Base-by-base conservation (phyloP, 2,329 filamentous ascomycete species). In the Penicillium sp. region DNA sequence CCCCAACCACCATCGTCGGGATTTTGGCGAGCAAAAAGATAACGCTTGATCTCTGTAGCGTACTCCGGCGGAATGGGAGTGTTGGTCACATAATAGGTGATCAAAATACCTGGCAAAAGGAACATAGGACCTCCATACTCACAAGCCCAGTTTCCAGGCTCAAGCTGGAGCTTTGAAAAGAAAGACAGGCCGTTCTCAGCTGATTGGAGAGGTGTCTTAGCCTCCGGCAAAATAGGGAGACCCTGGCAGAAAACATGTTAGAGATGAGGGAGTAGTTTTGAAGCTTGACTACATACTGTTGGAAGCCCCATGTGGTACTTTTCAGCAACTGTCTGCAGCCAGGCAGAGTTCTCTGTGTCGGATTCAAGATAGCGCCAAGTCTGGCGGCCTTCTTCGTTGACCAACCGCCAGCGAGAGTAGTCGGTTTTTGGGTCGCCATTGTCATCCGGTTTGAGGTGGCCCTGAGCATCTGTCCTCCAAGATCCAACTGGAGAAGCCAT, bases 121-220 rank as follows among this genome's bases (percentile, higher is more conserved):
- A 99, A 99, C 90, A 97, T 93, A 4, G 94, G 94, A 0, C 94
- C 94, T 52, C 94, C 94, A 77, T 99, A 99, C 73, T 99, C 94
- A 77, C 93, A 97, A 5, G 82, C 94, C 94, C 94, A 99, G 69
- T 97, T 90, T 5, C 94, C 94, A 1, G 90, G 88, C 14, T 88
- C 86, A 1, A 97, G 81, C 72, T 99, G 94, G 23, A 97, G 83
- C 60, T 93, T 84, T 54, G 92, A 89, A 77, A 95, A 96, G 79
- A 96, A 97, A 3, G 84, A 79, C 51, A 97, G 81, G 35, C 89
- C 92, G 76, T 99, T 99, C 56, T 82, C 80, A 3, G 90, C 91
- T 4, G 90, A 81, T 61, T 94, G 85, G 54, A 94, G 80, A 5
- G 93, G 88, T 3, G 81, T 92, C 58, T 85, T 84, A 3, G 93